These are phyloP conservation scores for Delitschia confertaspora DNA, from an alignment of 495 filamentous ascomycete species.

Conservation along the genomic window DNA sequence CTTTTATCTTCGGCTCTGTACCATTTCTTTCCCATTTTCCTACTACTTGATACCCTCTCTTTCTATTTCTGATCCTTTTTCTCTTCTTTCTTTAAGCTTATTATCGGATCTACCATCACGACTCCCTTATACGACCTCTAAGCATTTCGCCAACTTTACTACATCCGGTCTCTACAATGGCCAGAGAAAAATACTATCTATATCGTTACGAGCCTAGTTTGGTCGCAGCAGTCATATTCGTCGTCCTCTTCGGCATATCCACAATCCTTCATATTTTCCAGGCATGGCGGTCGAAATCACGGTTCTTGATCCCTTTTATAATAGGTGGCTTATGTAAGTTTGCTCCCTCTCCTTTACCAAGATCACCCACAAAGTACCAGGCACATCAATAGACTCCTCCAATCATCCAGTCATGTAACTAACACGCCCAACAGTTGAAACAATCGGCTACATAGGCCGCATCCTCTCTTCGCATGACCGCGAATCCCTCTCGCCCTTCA, in stretches of 20 bases:
- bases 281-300: slow-evolving; percentile 38
- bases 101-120: no score
- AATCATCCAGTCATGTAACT: background rate
- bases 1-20: no score
- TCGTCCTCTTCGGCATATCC: slow-evolving; percentile 39
- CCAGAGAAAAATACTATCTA: background rate
- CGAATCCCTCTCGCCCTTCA: slow-evolving; percentile 28
- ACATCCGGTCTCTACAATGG: no score
- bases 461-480: slow-evolving; percentile 21
- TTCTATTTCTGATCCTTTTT: no score
- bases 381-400: background rate
- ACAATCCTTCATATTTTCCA: slow-evolving; percentile 41
- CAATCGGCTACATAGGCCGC: slow-evolving; percentile 41
- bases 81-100: no score
- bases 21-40: no score
- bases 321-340: slow-evolving; percentile 47
- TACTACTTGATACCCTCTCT: no score
- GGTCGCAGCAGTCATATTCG: slow-evolving; percentile 44
- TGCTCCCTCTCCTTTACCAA: background rate
- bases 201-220: slow-evolving; percentile 47
- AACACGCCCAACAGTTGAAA: slow-evolving; percentile 35
- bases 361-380: slow-evolving; percentile 9
- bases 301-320: slow-evolving; percentile 50
- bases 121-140: no score
- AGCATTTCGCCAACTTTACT: no score